These are phyloP conservation scores for Letharia columbiana DNA, from an alignment of 495 filamentous ascomycete genomes.

Conservation along the genomic window DNA sequence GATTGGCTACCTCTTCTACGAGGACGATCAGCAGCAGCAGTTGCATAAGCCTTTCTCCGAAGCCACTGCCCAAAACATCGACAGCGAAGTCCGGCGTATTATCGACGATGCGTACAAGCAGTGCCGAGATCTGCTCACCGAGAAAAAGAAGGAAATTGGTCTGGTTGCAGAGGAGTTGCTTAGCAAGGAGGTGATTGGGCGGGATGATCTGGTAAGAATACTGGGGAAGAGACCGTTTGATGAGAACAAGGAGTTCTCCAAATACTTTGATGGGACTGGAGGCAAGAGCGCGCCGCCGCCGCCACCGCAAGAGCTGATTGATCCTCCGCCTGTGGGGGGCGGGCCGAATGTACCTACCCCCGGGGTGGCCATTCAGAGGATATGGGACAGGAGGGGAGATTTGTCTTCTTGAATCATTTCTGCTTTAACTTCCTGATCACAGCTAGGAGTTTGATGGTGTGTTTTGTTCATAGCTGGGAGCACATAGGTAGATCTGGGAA, in stretches of 20 bases:
- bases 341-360: neutral
- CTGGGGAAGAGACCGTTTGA: slow-evolving; percentile 74
- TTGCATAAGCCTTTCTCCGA: slow-evolving; percentile 94
- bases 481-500: neutral
- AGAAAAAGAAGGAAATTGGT: slow-evolving; percentile 81
- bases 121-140: slow-evolving; percentile 71
- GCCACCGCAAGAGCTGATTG: slow-evolving; percentile 33
- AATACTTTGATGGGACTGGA: slow-evolving; percentile 66
- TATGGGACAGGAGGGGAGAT: neutral
- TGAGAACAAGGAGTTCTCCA: slow-evolving; percentile 79
- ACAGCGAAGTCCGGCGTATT: slow-evolving; percentile 80
- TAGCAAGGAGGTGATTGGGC: slow-evolving; percentile 76
- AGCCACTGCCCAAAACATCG: slow-evolving; percentile 82
- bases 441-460: neutral
- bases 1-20: slow-evolving; percentile 83
- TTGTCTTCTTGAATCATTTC: neutral
- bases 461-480: neutral
- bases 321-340: neutral
- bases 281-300: slow-evolving; percentile 51
- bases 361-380: neutral
- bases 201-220: slow-evolving; percentile 85
- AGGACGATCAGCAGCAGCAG: slow-evolving; percentile 66
- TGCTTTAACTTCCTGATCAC: neutral
- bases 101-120: slow-evolving; percentile 85
- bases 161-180: slow-evolving; percentile 90